These are phyloP conservation scores for Dispira simplex DNA, from an alignment of 192 early-diverging fungal genomes.

Conservation along the genomic window DNA sequence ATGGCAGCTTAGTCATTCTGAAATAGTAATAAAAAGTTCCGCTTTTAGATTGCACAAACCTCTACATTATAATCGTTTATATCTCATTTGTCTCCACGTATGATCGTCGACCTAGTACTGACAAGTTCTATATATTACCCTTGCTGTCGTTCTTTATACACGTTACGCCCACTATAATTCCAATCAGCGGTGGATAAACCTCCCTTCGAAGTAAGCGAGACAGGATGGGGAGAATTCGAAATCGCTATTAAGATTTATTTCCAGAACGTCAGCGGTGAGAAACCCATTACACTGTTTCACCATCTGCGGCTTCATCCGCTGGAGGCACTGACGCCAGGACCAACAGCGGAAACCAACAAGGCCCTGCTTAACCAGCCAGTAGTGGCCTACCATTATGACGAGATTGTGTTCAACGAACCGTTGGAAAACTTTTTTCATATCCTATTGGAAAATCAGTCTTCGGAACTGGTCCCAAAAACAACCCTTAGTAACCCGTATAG, in stretches of 20 bases:
- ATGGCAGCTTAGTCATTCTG: no score
- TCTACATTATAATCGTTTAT: no score
- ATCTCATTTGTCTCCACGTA: no score
- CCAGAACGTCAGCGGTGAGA: slow-evolving; percentile 55
- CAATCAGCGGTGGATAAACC: slow-evolving; percentile 50
- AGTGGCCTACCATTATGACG: slow-evolving; percentile 62
- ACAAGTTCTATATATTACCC: no score
- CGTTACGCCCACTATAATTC: neutral
- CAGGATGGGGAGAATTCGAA: slow-evolving; percentile 99
- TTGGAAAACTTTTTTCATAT: neutral
- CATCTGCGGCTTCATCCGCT: slow-evolving; percentile 80
- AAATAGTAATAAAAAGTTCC: no score
- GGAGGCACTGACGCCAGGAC: slow-evolving; percentile 42
- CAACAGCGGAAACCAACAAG: slow-evolving; percentile 8
- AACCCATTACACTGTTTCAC: slow-evolving; percentile 71
- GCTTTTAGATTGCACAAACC: no score
- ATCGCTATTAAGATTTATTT: slow-evolving; percentile 88
- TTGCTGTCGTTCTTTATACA: no score
- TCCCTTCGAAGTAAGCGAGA: slow-evolving; percentile 87
- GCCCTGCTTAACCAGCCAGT: slow-evolving; percentile 48
- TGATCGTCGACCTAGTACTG: no score
- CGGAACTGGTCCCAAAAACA: slow-evolving; percentile 16
- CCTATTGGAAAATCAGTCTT: slow-evolving; percentile 9
- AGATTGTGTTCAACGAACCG: slow-evolving; percentile 36
- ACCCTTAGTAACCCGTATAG: slow-evolving; percentile 13